Conservation (phyloP, 495 filamentous ascomycete species). For the Hypoxylon intermedium region DNA sequence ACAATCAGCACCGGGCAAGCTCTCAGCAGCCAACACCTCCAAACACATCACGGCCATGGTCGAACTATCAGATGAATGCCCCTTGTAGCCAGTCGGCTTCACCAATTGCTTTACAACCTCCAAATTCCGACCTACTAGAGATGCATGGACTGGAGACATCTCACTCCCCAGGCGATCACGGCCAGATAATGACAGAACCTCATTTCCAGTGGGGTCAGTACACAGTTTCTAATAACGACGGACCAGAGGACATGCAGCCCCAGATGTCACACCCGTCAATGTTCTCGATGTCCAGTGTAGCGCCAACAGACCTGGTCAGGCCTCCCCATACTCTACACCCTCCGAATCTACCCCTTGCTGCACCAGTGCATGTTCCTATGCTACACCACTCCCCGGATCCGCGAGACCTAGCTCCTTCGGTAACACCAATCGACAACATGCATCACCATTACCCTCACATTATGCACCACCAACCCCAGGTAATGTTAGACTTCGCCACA, state of each 20-base stretch:
- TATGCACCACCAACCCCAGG: constrained; percentile 25
- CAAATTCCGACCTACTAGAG: constrained; percentile 43
- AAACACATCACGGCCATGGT: constrained; percentile 50
- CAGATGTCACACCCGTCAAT: constrained; percentile 32
- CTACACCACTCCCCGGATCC: constrained; percentile 33
- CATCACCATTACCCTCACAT: constrained; percentile 35
- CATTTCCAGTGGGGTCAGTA: constrained; percentile 42
- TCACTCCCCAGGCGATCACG: constrained; percentile 39
- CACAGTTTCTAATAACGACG: constrained; percentile 37
- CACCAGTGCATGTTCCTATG: constrained; percentile 31
- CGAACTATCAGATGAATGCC: constrained; percentile 44
- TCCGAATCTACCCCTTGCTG: constrained; percentile 30
- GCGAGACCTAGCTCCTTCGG: constrained; percentile 27
- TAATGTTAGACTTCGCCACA: constrained; percentile 29
- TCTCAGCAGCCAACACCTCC: constrained; percentile 55
- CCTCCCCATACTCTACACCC: constrained; percentile 25
- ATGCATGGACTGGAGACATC: constrained; percentile 36
- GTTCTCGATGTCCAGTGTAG: constrained; percentile 24
- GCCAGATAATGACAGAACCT: constrained; percentile 32
- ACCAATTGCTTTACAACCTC: constrained; percentile 45
- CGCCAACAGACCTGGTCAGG: constrained; percentile 33
- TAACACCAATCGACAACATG: constrained; percentile 31
- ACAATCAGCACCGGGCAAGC: constrained; percentile 42
- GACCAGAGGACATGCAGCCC: constrained; percentile 26
- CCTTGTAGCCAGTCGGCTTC: constrained; percentile 45